These are phyloP conservation scores for Arabidopsis thaliana DNA, from an alignment of 345 rosid genomes.

Conservation along the genomic window TAIR10.1 NC_003074.8:19308501-19309000, in stretches of 20 bases:
- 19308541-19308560: not conserved
- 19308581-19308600: constrained; percentile 9
- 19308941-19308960: constrained; percentile 21
- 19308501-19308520: constrained; percentile 79
- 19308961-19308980: constrained; percentile 55
- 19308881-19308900: constrained; percentile 52
- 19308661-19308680: constrained; percentile 28
- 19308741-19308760: constrained; percentile 48
- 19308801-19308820: constrained; percentile 13
- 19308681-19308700: constrained; percentile 80
- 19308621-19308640: constrained; percentile 18
- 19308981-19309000: constrained; percentile 67
- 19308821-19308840: constrained; percentile 80
- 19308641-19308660: not conserved
- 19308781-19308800: not conserved
- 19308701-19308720: constrained; percentile 81
- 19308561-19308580: not conserved
- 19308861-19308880: constrained; percentile 63
- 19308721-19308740: constrained; percentile 75
- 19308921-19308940: constrained; percentile 15
- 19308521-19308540: not conserved
- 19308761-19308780: constrained; percentile 20
- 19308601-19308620: not conserved
- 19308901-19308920: constrained; percentile 11
- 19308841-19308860: constrained; percentile 71